A percentile compares a stretch with the other conserved stretches of the same genome.
Conservation (phyloP, 1,284 basidiomycete species). For the Pyrrhoderma noxium region DNA sequence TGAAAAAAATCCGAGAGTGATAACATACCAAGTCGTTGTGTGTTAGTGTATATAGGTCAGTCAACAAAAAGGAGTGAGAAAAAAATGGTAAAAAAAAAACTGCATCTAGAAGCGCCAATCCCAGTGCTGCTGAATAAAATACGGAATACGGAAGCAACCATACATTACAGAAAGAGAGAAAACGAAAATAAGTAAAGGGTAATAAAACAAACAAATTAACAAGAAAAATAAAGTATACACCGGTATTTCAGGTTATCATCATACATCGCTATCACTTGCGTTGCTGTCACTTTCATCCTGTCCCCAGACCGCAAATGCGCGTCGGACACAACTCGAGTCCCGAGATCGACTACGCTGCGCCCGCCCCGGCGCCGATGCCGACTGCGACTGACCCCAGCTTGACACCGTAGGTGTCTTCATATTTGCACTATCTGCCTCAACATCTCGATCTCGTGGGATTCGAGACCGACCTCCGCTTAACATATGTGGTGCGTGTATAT, state of each 20-base stretch:
- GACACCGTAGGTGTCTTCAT: conserved; percentile 50
- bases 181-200: too few species aligned
- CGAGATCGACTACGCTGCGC: conserved; percentile 28
- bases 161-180: too few species aligned
- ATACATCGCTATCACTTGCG: conserved; percentile 58
- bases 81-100: too few species aligned
- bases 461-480: conserved; percentile 42
- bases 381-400: not conserved
- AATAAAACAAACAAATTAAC: too few species aligned
- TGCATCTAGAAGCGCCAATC: too few species aligned
- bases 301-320: conserved; percentile 76
- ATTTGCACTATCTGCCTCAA: conserved; percentile 38
- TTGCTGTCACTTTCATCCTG: conserved; percentile 84
- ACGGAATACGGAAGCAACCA: too few species aligned
- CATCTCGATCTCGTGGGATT: conserved; percentile 46
- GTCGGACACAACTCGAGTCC: conserved; percentile 36
- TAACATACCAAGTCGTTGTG: too few species aligned
- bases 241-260: not conserved
- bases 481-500: conserved; percentile 40
- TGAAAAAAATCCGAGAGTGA: too few species aligned
- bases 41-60: too few species aligned
- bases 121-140: too few species aligned
- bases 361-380: conserved; percentile 17
- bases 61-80: too few species aligned
- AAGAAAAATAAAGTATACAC: too few species aligned